Base-by-base conservation (phyloP, 179 eudicot genomes). In the Camellia oleifera region DNA sequence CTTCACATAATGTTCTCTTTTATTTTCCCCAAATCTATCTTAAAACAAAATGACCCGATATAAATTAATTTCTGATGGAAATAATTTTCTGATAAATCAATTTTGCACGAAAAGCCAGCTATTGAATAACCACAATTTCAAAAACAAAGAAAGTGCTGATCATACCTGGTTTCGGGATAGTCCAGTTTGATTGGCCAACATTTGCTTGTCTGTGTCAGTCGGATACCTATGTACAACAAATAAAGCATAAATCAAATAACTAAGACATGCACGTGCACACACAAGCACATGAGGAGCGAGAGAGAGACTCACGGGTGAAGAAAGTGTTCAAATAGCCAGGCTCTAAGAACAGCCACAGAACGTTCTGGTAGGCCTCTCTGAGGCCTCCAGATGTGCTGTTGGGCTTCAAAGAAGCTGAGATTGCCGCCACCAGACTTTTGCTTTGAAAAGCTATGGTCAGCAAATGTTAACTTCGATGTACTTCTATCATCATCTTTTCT, bases 251-350 rank as follows among this genome's bases (percentile, higher is more conserved):
- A 44, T 44, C 71, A 40, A 13, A 68, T 12, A 10, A 42, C 50
- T 7, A 68, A 40, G 2, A 3, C 6, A 9, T 40, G n/a, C 11
- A 2, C 17, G 6, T 9, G 15, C 42, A 6, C 15, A 11, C 26
- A 5, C 52, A 10, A 4, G 26, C 20, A 5, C 23, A 52, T 20
- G 57, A 4, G 13, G 63, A 40, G 44, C 3, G 20, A 71, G 20
- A 76, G 14, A 75, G 78, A 32, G 18, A 78, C 90, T 85, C 77
- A 92, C 97, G 97, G 97, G 75, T 92, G 97, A 84, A 92, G 97
- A 69, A 92, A 92, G 79, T 92, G 94, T 14, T 92, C 97, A 64
- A 92, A 92, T 3, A 92, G 91, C 97, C 97, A 92, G 53, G 94
- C 92, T 67, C 94, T 78, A 44, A 92, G 91, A 81, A 92, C 54